Evolutionary conservation across 2,329 filamentous ascomycete species (phyloP).

Genomic region (Raffaelea ambrosiae): DNA sequence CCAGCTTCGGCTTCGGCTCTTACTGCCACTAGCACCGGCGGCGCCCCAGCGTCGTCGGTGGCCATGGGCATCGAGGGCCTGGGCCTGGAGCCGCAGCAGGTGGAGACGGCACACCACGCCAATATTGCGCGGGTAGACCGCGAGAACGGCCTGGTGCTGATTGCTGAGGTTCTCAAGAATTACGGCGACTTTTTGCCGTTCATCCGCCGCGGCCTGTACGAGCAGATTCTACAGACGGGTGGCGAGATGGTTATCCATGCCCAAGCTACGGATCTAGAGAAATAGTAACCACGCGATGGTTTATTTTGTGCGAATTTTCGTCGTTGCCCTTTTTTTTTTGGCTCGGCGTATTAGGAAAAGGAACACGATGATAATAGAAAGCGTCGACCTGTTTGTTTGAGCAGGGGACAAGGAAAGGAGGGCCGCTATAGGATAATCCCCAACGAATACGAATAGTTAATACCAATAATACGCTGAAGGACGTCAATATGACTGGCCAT

Average conservation of each 20-base stretch:
- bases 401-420: too few relatives aligned
- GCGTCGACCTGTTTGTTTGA: too few relatives aligned
- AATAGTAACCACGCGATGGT: too few relatives aligned
- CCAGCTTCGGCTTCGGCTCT: neutral
- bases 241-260: slow-evolving; percentile 30
- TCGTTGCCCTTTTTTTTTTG: slow-evolving; percentile 3
- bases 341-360: slow-evolving; percentile 3
- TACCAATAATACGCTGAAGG: too few relatives aligned
- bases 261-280: too few relatives aligned
- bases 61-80: slow-evolving; percentile 21
- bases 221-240: slow-evolving; percentile 41
- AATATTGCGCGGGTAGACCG: slow-evolving; percentile 44
- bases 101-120: slow-evolving; percentile 33
- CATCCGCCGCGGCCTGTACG: slow-evolving; percentile 31
- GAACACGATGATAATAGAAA: too few relatives aligned
- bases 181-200: slow-evolving; percentile 30
- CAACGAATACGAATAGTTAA: too few relatives aligned
- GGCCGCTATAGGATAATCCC: too few relatives aligned
- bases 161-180: slow-evolving; percentile 44
- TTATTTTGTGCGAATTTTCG: neutral
- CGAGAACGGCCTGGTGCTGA: slow-evolving; percentile 53
- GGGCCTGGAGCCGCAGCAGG: slow-evolving; percentile 37
- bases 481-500: too few relatives aligned
- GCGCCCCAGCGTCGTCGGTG: slow-evolving; percentile 2
- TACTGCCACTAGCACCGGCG: slow-evolving; percentile 4